These are phyloP conservation scores for Cercophora sp. DNA, from an alignment of 495 filamentous ascomycete genomes.

Conservation along the genomic window DNA sequence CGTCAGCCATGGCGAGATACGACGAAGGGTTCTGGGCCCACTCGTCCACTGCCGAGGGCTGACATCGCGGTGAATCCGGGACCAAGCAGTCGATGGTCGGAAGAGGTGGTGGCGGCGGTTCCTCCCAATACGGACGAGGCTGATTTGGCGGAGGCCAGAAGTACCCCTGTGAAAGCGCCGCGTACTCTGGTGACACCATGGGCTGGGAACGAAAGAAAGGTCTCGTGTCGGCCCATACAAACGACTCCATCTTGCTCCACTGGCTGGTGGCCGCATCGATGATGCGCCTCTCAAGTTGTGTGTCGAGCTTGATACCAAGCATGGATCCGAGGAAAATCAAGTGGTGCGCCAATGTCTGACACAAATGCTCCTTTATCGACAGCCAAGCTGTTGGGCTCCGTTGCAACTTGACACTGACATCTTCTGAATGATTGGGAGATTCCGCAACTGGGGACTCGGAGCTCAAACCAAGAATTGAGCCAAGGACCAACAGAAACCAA, in stretches of 20 bases:
- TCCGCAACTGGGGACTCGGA: conserved; percentile 6
- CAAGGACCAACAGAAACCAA: conserved; percentile 30
- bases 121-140: conserved; percentile 9
- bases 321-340: conserved; percentile 30
- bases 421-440: not conserved
- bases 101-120: conserved; percentile 5
- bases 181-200: not conserved
- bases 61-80: conserved; percentile 13
- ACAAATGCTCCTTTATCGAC: conserved; percentile 31
- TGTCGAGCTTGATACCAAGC: conserved; percentile 30
- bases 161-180: too few relatives aligned
- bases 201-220: not conserved
- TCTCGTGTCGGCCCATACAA: conserved; percentile 22
- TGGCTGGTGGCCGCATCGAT: conserved; percentile 25
- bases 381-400: conserved; percentile 32
- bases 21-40: conserved; percentile 30
- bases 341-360: conserved; percentile 35
- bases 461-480: conserved; percentile 24
- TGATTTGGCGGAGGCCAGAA: not conserved
- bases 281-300: conserved; percentile 26
- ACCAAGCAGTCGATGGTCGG: conserved; percentile 8
- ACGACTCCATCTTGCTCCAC: conserved; percentile 30
- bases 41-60: not conserved
- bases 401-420: conserved; percentile 15
- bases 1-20: conserved; percentile 28